Percentiles rank a stretch among this genome's conserved stretches.
Conservation (phyloP, 2,329 filamentous ascomycete species). For the Fusarium beomiforme region DNA sequence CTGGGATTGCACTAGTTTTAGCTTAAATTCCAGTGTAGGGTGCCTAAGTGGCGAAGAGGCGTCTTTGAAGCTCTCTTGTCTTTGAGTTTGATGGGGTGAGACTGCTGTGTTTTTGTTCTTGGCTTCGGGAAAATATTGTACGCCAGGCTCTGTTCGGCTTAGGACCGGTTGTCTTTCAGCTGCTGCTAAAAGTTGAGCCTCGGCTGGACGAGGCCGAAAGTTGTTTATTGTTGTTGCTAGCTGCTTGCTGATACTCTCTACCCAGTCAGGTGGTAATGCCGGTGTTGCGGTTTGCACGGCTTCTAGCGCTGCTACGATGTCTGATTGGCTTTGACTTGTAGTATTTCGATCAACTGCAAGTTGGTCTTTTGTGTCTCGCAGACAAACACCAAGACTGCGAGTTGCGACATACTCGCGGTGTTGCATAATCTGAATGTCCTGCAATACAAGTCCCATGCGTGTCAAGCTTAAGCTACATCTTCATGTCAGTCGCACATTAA, state of each 20-base stretch:
- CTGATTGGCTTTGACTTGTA: background rate
- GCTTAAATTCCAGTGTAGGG: accelerated
- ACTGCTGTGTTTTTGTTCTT: background rate
- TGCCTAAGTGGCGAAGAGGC: background rate
- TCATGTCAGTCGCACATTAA: background rate
- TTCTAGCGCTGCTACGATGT: background rate
- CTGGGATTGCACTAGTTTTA: background rate
- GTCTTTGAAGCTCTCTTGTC: background rate
- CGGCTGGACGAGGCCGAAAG: accelerated
- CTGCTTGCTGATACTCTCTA: background rate
- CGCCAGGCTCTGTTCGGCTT: too few relatives aligned
- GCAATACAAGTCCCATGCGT: background rate
- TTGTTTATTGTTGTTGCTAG: background rate
- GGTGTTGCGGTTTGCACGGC: background rate
- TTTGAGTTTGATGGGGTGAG: background rate
- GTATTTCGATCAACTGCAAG: background rate
- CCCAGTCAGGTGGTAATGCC: background rate
- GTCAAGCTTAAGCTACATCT: background rate
- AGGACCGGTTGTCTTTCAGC: too few relatives aligned
- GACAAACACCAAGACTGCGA: background rate
- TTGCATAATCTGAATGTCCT: background rate
- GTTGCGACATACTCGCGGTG: background rate
- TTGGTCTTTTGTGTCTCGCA: background rate
- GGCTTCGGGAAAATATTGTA: too few relatives aligned
- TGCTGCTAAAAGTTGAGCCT: too few relatives aligned